These are phyloP conservation scores for Starmerella roubikii DNA, from an alignment of 805 yeast species.

Conservation along the genomic window DNA sequence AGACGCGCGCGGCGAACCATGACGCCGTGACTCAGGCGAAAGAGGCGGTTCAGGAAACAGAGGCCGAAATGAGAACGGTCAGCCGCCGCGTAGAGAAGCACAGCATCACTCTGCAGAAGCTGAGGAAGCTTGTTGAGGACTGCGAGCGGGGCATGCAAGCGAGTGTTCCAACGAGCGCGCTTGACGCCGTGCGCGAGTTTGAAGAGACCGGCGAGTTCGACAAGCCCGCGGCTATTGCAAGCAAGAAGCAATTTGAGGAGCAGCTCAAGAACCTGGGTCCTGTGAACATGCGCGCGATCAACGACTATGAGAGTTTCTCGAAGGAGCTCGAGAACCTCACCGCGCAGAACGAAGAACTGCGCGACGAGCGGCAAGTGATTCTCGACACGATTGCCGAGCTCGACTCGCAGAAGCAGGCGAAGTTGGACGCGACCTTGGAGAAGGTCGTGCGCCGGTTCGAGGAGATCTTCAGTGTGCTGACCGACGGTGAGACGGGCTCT, in stretches of 20 bases:
- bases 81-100: slow-evolving; percentile 1
- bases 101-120: slow-evolving; percentile 2
- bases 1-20: background rate
- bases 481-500: slow-evolving; percentile 69
- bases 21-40: background rate
- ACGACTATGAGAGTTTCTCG: slow-evolving; percentile 61
- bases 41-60: background rate
- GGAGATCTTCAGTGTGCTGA: slow-evolving; percentile 49
- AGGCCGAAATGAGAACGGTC: background rate
- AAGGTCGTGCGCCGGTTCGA: slow-evolving; percentile 1
- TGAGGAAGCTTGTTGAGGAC: background rate
- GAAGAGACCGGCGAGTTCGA: too few species aligned
- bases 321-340: slow-evolving; percentile 56
- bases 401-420: slow-evolving; percentile 67
- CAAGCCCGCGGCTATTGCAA: background rate
- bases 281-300: slow-evolving; percentile 80
- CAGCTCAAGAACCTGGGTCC: slow-evolving; percentile 50
- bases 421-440: slow-evolving; percentile 50
- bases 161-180: slow-evolving; percentile 3
- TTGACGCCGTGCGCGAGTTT: slow-evolving; percentile 26
- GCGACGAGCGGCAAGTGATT: slow-evolving; percentile 56
- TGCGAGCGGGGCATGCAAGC: background rate
- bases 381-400: slow-evolving; percentile 51
- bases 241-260: background rate
- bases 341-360: slow-evolving; percentile 54